Evolutionary conservation across 164 flowering plant genomes (phyloP), one percentile per base, ranked within the genome.

Genomic region (Liriodendron chinense): DNA sequence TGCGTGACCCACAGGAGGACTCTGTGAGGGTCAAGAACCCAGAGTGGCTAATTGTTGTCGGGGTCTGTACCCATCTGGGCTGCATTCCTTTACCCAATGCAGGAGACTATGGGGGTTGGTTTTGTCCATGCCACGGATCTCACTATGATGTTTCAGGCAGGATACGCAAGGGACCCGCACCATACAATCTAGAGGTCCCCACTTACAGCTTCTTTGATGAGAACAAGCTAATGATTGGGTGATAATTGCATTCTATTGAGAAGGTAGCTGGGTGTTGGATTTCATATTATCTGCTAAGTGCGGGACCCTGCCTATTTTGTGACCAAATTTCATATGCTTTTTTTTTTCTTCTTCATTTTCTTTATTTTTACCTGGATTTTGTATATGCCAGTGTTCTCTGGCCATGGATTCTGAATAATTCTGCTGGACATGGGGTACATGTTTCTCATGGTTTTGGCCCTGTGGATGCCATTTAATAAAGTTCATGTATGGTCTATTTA

Each of bases 111-210:
- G 80, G 70, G 1, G 80, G 80, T 1, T 78, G 80, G 80, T 78
- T 78, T 53, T 78, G 76, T 23, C 76, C 76, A 20, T 74, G 76
- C 76, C 76, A 74, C 23, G 76, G 76, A 10, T 74, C 70, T 21
- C 77, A 78, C 80, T 78, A 74, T 9, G 80, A 78, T 24, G 61
- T 70, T 26, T 78, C 75, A 10, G 75, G 79, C 34, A 72, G 75
- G 71, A 48, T 65, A 14, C 76, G 70, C 57, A 74, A 74, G 69
- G 76, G 76, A 8, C 70, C 76, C 3, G 76, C 76, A 22, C 75
- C 78, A 9, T 70, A 70, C 72, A 78, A 78, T 26, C 72, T 75
- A 16, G 73, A 75, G 75, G 80, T 78, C 9, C 68, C 80, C 43
- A 65, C 73, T 22, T 78, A 78, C 74, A 70, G 65, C 50, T 78